These are phyloP conservation scores for Solanum pennellii DNA, from an alignment of 257 asterid genomes.

Conservation along the genomic window DNA sequence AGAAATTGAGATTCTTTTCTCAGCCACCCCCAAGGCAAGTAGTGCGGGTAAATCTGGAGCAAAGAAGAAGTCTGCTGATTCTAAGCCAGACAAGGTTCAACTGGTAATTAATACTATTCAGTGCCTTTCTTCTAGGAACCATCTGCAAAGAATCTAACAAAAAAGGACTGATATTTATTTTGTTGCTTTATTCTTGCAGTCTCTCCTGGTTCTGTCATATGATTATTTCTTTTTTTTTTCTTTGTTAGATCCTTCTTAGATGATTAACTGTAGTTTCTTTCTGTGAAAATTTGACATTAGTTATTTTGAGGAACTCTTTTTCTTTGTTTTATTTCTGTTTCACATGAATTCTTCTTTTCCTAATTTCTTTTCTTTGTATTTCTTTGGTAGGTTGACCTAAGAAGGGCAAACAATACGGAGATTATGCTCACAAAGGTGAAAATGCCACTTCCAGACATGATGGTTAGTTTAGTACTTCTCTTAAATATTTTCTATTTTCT, in stretches of 20 bases:
- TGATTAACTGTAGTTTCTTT: background rate
- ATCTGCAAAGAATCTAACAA: background rate
- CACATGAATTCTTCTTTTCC: background rate
- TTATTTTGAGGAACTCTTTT: background rate
- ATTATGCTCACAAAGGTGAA: conserved; percentile 99
- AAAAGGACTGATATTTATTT: background rate
- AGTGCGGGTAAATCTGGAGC: conserved; percentile 67
- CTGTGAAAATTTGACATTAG: background rate
- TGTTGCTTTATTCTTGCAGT: background rate
- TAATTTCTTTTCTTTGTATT: background rate
- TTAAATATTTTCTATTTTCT: background rate
- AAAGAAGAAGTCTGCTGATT: conserved; percentile 70
- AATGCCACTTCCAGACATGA: conserved; percentile 99
- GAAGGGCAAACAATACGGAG: conserved; percentile 97
- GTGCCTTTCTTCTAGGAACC: background rate
- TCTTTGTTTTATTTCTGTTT: background rate
- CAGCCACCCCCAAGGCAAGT: conserved; percentile 82
- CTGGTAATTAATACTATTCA: conserved; percentile 47
- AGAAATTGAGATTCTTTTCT: conserved; percentile 88
- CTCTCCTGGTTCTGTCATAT: background rate
- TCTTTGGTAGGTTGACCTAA: conserved; percentile 67
- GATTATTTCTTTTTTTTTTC: background rate
- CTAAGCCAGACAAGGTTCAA: conserved; percentile 80
- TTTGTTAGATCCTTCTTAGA: background rate
- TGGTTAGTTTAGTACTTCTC: conserved; percentile 44